Percentiles rank a stretch among this genome's conserved stretches.
phyloP scores from a whole-genome alignment of 2,329 filamentous ascomycete genomes.

The Sphaerulina vaccinii region DNA sequence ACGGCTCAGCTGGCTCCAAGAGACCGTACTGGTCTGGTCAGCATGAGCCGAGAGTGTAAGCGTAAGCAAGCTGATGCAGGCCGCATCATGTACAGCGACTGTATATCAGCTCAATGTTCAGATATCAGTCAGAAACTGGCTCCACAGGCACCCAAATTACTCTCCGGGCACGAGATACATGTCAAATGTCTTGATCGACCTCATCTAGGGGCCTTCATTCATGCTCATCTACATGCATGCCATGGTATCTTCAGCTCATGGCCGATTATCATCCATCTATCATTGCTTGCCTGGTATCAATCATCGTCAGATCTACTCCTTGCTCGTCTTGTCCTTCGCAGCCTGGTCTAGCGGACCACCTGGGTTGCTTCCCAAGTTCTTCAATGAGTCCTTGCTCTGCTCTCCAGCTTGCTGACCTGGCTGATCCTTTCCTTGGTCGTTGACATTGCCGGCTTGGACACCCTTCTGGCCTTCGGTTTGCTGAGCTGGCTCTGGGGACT shows the following conservation, averaged over 20 bases:
- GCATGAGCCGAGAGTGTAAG: too few relatives aligned
- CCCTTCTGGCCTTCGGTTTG: conserved; percentile 64
- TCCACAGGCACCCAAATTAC: too few relatives aligned
- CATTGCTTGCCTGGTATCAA: background rate
- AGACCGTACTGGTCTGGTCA: too few relatives aligned
- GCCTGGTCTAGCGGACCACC: conserved; percentile 61
- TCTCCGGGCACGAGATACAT: too few relatives aligned
- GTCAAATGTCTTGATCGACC: background rate
- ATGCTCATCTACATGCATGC: background rate
- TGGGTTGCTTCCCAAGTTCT: conserved; percentile 65
- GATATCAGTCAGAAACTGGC: background rate
- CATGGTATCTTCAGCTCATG: background rate
- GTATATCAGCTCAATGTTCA: too few relatives aligned
- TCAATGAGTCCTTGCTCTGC: conserved; percentile 50
- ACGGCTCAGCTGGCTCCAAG: too few relatives aligned
- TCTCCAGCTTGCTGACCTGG: conserved; percentile 49
- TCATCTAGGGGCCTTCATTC: background rate
- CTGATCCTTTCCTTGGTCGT: conserved; percentile 45
- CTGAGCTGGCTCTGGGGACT: conserved; percentile 73
- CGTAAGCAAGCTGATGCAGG: too few relatives aligned
- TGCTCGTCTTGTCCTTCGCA: conserved; percentile 58
- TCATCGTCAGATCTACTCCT: background rate
- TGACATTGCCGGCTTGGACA: conserved; percentile 46
- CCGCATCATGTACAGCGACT: too few relatives aligned
- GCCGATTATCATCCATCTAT: background rate